phyloP scores from a whole-genome alignment of 2,329 filamentous ascomycete species.

The Huntiella omanensis region DNA sequence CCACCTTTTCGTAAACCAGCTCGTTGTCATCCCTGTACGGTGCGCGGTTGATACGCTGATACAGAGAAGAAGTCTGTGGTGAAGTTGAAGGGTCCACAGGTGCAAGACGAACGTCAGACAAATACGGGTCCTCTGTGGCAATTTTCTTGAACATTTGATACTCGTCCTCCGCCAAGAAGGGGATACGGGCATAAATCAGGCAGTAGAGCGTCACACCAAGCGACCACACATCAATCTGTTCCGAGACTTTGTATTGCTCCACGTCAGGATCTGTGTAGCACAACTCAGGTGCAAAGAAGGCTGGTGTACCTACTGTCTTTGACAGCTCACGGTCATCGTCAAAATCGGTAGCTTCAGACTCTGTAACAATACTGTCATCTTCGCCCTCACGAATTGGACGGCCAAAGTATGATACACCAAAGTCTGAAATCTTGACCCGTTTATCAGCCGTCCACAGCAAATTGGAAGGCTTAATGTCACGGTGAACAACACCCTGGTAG shows the following conservation, averaged over 20 bases:
- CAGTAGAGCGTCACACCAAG: slow-evolving; percentile 91
- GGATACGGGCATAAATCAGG: slow-evolving; percentile 81
- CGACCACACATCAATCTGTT: slow-evolving; percentile 94
- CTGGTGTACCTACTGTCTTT: slow-evolving; percentile 92
- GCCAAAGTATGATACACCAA: slow-evolving; percentile 94
- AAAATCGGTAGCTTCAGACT: slow-evolving; percentile 69
- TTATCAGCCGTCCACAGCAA: slow-evolving; percentile 71
- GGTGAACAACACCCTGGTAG: slow-evolving; percentile 68
- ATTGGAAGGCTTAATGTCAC: slow-evolving; percentile 79
- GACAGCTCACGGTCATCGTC: slow-evolving; percentile 92
- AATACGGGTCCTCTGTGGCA: slow-evolving; percentile 79
- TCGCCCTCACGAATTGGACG: slow-evolving; percentile 71
- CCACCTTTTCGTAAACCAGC: slow-evolving; percentile 69
- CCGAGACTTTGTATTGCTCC: slow-evolving; percentile 61
- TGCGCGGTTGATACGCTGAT: slow-evolving; percentile 37
- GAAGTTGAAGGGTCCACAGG: slow-evolving; percentile 46
- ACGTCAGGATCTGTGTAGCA: slow-evolving; percentile 64
- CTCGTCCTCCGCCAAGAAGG: slow-evolving; percentile 80
- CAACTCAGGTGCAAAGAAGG: slow-evolving; percentile 91
- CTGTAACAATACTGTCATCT: slow-evolving; percentile 51
- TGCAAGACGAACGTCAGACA: slow-evolving; percentile 64
- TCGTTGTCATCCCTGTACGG: slow-evolving; percentile 62
- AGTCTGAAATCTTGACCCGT: slow-evolving; percentile 93
- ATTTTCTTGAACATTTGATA: slow-evolving; percentile 85
- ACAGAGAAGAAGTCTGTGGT: slow-evolving; percentile 33